These are phyloP conservation scores for Penicillium olsonii DNA, from an alignment of 2,329 filamentous ascomycete genomes.

Conservation along the genomic window DNA sequence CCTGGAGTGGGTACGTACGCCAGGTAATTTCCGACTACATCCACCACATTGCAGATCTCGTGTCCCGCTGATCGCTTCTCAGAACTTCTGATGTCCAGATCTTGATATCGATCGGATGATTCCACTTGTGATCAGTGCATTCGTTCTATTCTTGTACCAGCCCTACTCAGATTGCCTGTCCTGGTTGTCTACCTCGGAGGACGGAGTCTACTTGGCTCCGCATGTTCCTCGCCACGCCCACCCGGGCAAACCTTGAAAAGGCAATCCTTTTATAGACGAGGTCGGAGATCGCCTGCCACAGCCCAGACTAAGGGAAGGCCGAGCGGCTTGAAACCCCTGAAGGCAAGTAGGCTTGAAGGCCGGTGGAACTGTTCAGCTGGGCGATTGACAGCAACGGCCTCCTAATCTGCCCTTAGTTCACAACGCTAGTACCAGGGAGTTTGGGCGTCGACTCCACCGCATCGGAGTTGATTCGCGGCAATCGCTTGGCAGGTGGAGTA, in stretches of 20 bases:
- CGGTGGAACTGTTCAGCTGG: not conserved
- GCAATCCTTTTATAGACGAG: not conserved
- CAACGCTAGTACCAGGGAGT: not conserved
- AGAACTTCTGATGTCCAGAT: not conserved
- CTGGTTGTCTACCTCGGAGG: too few species aligned
- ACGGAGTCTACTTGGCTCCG: too few species aligned
- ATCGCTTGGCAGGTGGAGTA: not conserved
- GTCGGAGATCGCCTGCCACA: not conserved
- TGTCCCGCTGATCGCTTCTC: not conserved
- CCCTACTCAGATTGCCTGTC: too few species aligned
- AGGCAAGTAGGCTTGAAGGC: not conserved
- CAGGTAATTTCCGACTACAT: not conserved
- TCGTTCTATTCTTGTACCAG: not conserved
- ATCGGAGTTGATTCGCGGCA: not conserved
- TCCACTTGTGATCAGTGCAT: not conserved
- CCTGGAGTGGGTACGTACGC: not conserved
- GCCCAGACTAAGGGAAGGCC: not conserved
- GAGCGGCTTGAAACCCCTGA: not conserved
- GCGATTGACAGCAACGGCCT: constrained; percentile 1
- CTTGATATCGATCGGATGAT: not conserved
- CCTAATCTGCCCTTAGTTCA: not conserved
- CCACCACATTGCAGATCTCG: not conserved
- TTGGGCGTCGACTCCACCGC: not conserved
- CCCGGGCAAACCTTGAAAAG: not conserved
- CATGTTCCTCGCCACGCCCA: too few species aligned